Evolutionary conservation across 139 green algal genomes (phyloP), one percentile per base, ranked within the genome.

Genomic region (Tetraselmis striata): DNA sequence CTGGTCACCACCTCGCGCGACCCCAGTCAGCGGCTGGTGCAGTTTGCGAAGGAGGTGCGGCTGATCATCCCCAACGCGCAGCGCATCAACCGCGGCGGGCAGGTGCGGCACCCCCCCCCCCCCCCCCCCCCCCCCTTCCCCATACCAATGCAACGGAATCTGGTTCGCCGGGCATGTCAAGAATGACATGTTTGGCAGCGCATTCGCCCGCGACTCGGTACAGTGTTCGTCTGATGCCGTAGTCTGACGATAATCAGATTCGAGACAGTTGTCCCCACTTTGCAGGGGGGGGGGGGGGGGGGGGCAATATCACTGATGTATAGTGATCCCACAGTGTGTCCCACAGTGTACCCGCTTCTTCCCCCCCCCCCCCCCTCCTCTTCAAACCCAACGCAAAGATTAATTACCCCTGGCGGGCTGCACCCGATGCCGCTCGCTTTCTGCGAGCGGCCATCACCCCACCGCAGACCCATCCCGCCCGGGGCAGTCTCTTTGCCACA

Each of bases 41-140:
- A 98, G 81, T 99, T 99, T 88, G 93, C 93, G 30, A 99, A 99
- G 89, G 97, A 99, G 85, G 85, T 99, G 80, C 96, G 97, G 83
- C 93, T 99, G 59, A 84, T 99, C 23, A 86, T 99, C 25, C 96
- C 97, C 77, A 98, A 98, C 85, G 83, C 90, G 1, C 90, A 97
- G 86, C 88, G 97, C 59, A 92, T 99, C 84, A 99, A 99, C 87
- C 89, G 94, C 25, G 94, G 94, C 27, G 85, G 84, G 23, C 89
- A 92, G 86, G 92, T 93, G 76, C 59, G 59, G 25, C 5, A 5
- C 45, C 45, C 45, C 45, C 45, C 18, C 45, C 45, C 45, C 18
- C 5, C 18, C 45, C 45, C 11, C 23, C 74, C 22, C 25, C 74
- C 11, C 23, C 74, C 5, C 18, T 67, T 18, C 18, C 45, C 45